Base-by-base conservation (phyloP, 352 stramenopile genomes). In the Phytophthora melonis region DNA sequence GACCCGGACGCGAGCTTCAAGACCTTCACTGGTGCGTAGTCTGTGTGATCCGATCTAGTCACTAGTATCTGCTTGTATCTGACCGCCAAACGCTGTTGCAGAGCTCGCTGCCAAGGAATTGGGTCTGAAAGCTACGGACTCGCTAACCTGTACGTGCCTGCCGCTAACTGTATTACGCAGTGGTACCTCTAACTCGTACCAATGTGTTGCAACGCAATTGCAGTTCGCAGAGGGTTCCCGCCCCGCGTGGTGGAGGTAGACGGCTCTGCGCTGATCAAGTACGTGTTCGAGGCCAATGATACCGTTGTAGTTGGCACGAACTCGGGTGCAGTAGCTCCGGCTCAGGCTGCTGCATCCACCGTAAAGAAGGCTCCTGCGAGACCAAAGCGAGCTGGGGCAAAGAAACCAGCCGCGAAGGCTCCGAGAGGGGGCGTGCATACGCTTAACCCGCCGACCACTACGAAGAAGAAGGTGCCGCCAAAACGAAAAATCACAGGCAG, bases 151-250 rank as follows among this genome's bases (percentile, higher is more conserved):
- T 94, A 81, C 68, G 84, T 45, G 58, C 8, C 21, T 52, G 19
- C 45, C 9, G 7, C 47, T 45, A 25, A 14, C 45, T 65, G 13
- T 39, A 70, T 18, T 27, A 32, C 5, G 23, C 2, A 19, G 18
- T 52, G 43, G 23, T 52, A 14, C 21, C 4, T 10, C 14, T 60
- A 21, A 49, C 60, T 21, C 41, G 16, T 55, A n/a, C 19, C 57
- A 27, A 27, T 25, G 23, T 64, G 9, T 47, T 64, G 14, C 14
- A 36, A 36, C 32, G 13, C 19, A 30, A 19, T 16, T 70, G 27
- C 45, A 95, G 89, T 94, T 72, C 81, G 87, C 36, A 82, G 68
- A 49, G 89, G 89, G 0, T 95, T 95, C 55, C 89, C 89, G 14
- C 89, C 87, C 39, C 77, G 71, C 21, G 50, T 65, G 3, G 54